Percentiles rank a stretch among this genome's conserved stretches.
Evolutionary conservation across 148 eudicot genomes (phyloP).

Genomic region (Bassia scoparia): DNA sequence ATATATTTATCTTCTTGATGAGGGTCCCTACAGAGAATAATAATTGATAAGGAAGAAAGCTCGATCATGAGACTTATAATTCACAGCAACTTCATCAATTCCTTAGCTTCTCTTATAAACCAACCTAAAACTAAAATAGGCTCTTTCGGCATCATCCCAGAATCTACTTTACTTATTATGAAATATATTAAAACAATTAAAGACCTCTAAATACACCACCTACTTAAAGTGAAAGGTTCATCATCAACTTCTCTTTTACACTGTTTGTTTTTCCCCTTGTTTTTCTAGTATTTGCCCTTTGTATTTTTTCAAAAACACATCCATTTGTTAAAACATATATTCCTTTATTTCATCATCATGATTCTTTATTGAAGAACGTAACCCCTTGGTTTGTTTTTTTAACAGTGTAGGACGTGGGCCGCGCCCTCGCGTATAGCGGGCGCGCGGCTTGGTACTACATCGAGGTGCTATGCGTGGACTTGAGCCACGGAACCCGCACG

Average conservation of each 20-base stretch:
- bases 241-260: constrained; percentile 23
- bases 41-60: constrained; percentile 56
- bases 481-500: too few relatives aligned
- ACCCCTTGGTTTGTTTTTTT: too few relatives aligned
- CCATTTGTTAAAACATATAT: too few relatives aligned
- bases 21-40: constrained; percentile 64
- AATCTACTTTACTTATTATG: constrained; percentile 56
- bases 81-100: constrained; percentile 46
- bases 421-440: too few relatives aligned
- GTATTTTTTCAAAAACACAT: too few relatives aligned
- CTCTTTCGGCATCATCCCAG: constrained; percentile 66
- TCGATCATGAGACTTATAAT: constrained; percentile 47
- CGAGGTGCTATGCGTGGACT: too few relatives aligned
- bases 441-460: too few relatives aligned
- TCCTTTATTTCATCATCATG: constrained; percentile 26
- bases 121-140: constrained; percentile 22
- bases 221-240: constrained; percentile 47
- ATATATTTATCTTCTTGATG: constrained; percentile 36
- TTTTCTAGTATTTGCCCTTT: constrained; percentile 41
- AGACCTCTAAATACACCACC: constrained; percentile 34
- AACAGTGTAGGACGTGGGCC: too few relatives aligned
- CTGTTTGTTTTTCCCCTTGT: constrained; percentile 19
- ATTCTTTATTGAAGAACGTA: too few relatives aligned
- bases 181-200: constrained; percentile 58
- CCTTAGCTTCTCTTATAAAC: too few relatives aligned